phyloP scores from a whole-genome alignment of 164 flowering plant species.

The Buxus sempervirens region DNA sequence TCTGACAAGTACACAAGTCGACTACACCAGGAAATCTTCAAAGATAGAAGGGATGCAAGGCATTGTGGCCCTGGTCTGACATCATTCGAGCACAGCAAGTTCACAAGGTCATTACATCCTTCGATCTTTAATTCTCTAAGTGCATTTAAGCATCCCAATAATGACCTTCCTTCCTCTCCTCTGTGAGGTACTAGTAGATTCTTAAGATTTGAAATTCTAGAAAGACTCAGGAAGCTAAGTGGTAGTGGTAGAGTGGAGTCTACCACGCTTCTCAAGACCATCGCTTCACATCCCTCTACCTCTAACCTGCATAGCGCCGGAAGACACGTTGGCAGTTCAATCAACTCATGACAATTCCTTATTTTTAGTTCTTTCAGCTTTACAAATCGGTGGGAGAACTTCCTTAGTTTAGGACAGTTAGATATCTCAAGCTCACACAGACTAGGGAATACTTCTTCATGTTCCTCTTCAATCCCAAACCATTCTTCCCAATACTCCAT shows the following conservation, averaged over 20 bases:
- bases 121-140: not conserved
- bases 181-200: no score
- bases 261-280: no score
- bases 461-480: not conserved
- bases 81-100: not conserved
- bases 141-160: no score
- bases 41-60: not conserved
- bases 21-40: no score
- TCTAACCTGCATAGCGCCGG: not conserved
- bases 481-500: constrained; percentile 9
- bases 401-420: constrained; percentile 10
- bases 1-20: no score
- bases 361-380: not conserved
- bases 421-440: constrained; percentile 9
- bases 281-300: no score
- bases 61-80: not conserved
- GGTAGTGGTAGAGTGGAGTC: no score
- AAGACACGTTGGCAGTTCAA: not conserved
- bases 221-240: no score
- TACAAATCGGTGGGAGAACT: constrained; percentile 5
- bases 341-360: not conserved
- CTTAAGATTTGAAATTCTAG: no score
- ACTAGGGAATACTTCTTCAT: constrained; percentile 2
- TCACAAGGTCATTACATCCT: not conserved
- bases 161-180: no score